phyloP scores from a whole-genome alignment of 768 basidiomycete species.

The Kwoniella dendrophila region DNA sequence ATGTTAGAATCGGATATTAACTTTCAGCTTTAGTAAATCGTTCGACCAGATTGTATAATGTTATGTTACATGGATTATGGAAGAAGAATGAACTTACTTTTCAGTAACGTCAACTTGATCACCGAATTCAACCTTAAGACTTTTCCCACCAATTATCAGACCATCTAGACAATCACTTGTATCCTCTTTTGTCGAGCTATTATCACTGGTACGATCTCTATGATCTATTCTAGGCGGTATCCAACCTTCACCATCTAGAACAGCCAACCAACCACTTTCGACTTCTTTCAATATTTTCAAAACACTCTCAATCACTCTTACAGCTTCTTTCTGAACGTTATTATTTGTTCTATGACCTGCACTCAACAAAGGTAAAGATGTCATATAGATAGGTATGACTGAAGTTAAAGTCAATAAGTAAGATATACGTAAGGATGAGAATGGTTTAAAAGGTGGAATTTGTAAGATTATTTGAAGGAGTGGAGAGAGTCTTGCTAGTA shows the following conservation, averaged over 20 bases:
- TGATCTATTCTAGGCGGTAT: slow-evolving; percentile 16
- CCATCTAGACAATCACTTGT: slow-evolving; percentile 5
- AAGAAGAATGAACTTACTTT: neutral
- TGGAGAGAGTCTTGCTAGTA: slow-evolving; percentile 25
- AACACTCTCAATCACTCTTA: slow-evolving; percentile 9
- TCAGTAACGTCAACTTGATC: neutral
- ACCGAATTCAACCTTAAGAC: neutral
- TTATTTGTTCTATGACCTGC: neutral
- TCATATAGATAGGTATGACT: slow-evolving; percentile 26
- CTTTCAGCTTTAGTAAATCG: slow-evolving; percentile 27
- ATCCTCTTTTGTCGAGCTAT: slow-evolving; percentile 13
- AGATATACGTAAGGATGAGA: slow-evolving; percentile 20
- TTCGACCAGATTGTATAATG: too few relatives aligned
- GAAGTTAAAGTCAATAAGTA: slow-evolving; percentile 36
- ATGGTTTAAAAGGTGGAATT: slow-evolving; percentile 32
- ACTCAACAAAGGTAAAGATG: slow-evolving; percentile 24
- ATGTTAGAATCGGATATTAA: neutral
- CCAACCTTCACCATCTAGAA: slow-evolving; percentile 34
- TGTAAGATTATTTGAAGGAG: slow-evolving; percentile 35
- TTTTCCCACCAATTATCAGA: neutral
- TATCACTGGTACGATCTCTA: too few relatives aligned
- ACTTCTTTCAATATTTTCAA: slow-evolving; percentile 25
- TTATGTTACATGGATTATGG: too few relatives aligned
- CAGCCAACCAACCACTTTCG: slow-evolving; percentile 35
- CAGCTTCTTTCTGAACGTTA: slow-evolving; percentile 13